Percentiles rank a stretch among this genome's conserved stretches.
Evolutionary conservation across 2,329 filamentous ascomycete genomes (phyloP).

Genomic region (Diaporthe sp.): DNA sequence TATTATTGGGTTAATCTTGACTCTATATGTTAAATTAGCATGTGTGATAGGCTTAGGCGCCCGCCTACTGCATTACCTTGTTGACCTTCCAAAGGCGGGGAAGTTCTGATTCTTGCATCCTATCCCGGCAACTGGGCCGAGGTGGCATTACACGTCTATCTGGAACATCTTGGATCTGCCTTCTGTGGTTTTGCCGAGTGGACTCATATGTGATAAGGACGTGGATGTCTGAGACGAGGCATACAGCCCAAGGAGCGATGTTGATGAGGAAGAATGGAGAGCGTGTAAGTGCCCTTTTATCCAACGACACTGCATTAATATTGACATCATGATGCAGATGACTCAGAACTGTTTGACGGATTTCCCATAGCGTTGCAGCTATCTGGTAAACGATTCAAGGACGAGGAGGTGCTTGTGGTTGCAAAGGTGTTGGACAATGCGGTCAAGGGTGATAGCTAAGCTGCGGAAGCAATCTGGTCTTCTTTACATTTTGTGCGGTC

Average conservation of each 20-base stretch:
- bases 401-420: constrained; percentile 32
- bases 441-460: constrained; percentile 21
- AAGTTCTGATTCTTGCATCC: too few relatives aligned
- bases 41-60: too few relatives aligned
- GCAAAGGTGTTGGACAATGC: constrained; percentile 26
- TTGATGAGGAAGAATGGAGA: constrained; percentile 31
- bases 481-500: neutral
- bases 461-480: neutral
- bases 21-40: too few relatives aligned
- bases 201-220: constrained; percentile 9
- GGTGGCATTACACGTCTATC: constrained; percentile 39
- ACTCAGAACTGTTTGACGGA: constrained; percentile 32
- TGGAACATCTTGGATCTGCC: constrained; percentile 40
- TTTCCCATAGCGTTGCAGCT: constrained; percentile 34
- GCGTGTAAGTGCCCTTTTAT: constrained; percentile 17
- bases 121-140: too few relatives aligned
- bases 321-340: constrained; percentile 1
- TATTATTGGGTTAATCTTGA: too few relatives aligned
- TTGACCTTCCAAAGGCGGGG: too few relatives aligned
- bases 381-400: constrained; percentile 28
- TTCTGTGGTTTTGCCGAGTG: constrained; percentile 37
- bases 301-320: neutral
- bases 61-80: too few relatives aligned
- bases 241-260: constrained; percentile 21
- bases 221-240: constrained; percentile 29